Evolutionary conservation across 805 yeast genomes (phyloP), one percentile per base, ranked within the genome.

Genomic region (Myxozyma geophila): DNA sequence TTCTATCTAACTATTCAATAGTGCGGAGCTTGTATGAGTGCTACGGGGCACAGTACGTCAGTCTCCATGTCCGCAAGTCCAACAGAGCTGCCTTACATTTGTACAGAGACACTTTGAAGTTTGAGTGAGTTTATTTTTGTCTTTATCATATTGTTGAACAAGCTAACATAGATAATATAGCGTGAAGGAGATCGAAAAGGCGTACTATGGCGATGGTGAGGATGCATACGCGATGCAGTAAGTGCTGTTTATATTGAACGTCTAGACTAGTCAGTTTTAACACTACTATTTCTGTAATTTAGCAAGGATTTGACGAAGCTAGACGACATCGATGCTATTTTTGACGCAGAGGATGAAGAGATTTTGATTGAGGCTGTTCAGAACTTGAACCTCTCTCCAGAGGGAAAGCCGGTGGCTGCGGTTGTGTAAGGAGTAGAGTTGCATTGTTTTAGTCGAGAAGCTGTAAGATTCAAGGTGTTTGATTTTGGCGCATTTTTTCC

Each of bases 141-240:
- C 12, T 33, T 12, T 13, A 15, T 33, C 13, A 4, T n/a, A 8
- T 7, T 19, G 10, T 5, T 13, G 17, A 9, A 12, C n/a, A 23
- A 23, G 53, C 56, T 56, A 43, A 53, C 62, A 10, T 19, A 2
- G 28, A 9, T 17, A n/a, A 2, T 51, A 1, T 44, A 68, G 71
- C n/a, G 95, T 90, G 49, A 80, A 88, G 62, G 84, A 87, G 48
- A 86, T 95, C 63, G 97, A 92, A 71, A 87, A 85, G 68, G 83
- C 88, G n/a, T 95, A 95, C 76, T 95, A 95, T 72, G 97, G 92
- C 58, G 98, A 95, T 76, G 96, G 96, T 39, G 99, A 95, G 77
- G 98, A 95, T 77, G 99, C 99, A 15, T 93, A 92, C 75, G 88
- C 95, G 47, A 95, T 95, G 99, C 86, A 85, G 73, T 89, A 89